Percentiles rank a stretch among this genome's conserved stretches.
Evolutionary conservation across 345 rosid species (phyloP).

Genomic region (Eucalyptus regnans): DNA sequence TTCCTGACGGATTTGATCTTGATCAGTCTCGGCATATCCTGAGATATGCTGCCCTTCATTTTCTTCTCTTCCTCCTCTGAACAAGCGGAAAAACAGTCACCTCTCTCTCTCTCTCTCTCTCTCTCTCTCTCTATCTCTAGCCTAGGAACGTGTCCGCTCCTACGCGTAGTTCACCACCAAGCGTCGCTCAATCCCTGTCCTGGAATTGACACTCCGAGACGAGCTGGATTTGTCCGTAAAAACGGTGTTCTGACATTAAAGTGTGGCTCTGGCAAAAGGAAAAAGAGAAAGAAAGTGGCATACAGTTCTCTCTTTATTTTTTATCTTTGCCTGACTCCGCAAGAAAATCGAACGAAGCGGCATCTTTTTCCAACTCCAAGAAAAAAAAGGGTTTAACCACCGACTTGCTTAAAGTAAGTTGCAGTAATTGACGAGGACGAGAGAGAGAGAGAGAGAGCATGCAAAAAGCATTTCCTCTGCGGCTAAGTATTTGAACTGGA

Average conservation of each 20-base stretch:
- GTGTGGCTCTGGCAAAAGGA: not conserved
- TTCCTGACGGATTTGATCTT: not conserved
- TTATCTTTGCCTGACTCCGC: not conserved
- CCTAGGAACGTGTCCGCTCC: not conserved
- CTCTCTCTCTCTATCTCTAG: not conserved
- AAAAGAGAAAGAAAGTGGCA: not conserved
- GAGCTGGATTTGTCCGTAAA: not conserved
- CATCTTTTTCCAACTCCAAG: not conserved
- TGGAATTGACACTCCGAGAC: not conserved
- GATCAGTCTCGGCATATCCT: not conserved
- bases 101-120: not conserved
- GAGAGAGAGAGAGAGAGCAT: not conserved
- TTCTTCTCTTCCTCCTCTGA: not conserved
- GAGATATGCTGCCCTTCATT: not conserved
- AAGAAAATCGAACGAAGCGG: not conserved
- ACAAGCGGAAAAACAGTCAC: not conserved
- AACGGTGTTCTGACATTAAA: not conserved
- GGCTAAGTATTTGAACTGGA: not conserved
- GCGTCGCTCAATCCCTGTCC: not conserved
- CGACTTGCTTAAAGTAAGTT: not conserved
- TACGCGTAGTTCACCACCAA: not conserved
- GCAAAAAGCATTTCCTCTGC: not conserved
- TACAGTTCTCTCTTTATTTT: not conserved
- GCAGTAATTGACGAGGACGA: not conserved
- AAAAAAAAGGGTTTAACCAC: not conserved